Base-by-base conservation (phyloP, 2,329 filamentous ascomycete species). In the Tympanopsis confertula region DNA sequence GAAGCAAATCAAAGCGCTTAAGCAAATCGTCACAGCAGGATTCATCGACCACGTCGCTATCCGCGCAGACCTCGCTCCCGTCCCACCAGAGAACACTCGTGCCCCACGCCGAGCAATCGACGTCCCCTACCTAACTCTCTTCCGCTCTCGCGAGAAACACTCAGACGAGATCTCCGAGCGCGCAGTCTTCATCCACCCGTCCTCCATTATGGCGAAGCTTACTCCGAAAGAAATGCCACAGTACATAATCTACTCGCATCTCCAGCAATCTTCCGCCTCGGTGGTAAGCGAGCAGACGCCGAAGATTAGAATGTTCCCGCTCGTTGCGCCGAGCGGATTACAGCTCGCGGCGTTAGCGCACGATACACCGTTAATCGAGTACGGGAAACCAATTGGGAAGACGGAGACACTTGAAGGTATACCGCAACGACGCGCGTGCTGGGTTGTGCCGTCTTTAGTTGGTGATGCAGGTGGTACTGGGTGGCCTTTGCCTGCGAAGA, bases 41-140 rank as follows among this genome's bases (percentile, higher is more conserved):
- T 96, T 95, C 62, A 78, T 96, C 50, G 91, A 98, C 58, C 84
- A 95, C 47, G 74, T 98, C 29, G 91, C 91, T 35, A 87, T 96
- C 47, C 84, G 91, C 42, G 86, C 85, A 3, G 89, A 98, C 56
- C 66, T 86, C n/a, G 71, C 86, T 0, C 85, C 86, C 1, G 71
- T 69, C 12, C 83, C 85, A 1, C 78, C 80, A 1, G 77, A 81
- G 43, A 60, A 71, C 38, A 60, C 67, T 35, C 69, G 81, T 14
- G 86, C 83, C 43, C 85, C 88, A 0, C 78, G 76, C 37, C 76
- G 87, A n/a, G 84, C 88, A 2, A 93, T 91, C 45, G 87, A 96
- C 47, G 84, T 96, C 3, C 84, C 89, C 0, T 98, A 96, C 53
- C 58, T 94, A 5, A 87, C 91, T 0, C 76, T 98, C 86, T 0